Base-by-base conservation (phyloP, 352 stramenopile genomes). In the Paralagenidium karlingii region DNA sequence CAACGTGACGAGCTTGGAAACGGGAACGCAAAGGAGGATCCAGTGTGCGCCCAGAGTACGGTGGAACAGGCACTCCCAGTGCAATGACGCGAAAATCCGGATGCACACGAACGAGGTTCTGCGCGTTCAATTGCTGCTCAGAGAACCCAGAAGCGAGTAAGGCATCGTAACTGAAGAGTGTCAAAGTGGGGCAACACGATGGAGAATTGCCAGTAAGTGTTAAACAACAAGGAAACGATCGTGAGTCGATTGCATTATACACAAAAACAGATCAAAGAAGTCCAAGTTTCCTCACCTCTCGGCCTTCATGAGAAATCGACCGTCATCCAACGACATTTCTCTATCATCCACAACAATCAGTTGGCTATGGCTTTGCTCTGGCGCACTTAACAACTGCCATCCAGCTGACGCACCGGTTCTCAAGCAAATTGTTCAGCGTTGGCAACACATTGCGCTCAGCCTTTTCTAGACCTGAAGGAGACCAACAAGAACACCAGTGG, bases 341-440 rank as follows among this genome's bases (percentile, higher is more conserved):
- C 66, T 74, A 26, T n/a, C 11, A 15, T 37, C 33, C 8, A 28
- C 24, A 31, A 25, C 4, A 31, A 10, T n/a, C n/a, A n/a, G n/a
- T n/a, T n/a, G n/a, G n/a, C n/a, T n/a, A 25, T 27, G 2, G 3
- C 11, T n/a, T n/a, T n/a, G n/a, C n/a, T n/a, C n/a, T n/a, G 2
- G 9, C 41, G 26, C 32, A 38, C 21, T 15, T 15, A 16, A 44
- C 13, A 20, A 11, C 12, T 11, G 10, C 45, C 1, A n/a, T n/a
- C n/a, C n/a, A n/a, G n/a, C n/a, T n/a, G n/a, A n/a, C 18, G 7
- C n/a, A 75, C 62, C 93, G 58, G 54, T 98, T 97, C 55, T 98
- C 94, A 7, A 98, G 63, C 24, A 98, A 49, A 53, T 98, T 98
- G 55, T 98, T 98, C 10, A 98, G 54, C n/a, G 92, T 97, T 0